Evolutionary conservation across 139 green algal genomes (phyloP).

Genomic region (Coelastrella sp.): DNA sequence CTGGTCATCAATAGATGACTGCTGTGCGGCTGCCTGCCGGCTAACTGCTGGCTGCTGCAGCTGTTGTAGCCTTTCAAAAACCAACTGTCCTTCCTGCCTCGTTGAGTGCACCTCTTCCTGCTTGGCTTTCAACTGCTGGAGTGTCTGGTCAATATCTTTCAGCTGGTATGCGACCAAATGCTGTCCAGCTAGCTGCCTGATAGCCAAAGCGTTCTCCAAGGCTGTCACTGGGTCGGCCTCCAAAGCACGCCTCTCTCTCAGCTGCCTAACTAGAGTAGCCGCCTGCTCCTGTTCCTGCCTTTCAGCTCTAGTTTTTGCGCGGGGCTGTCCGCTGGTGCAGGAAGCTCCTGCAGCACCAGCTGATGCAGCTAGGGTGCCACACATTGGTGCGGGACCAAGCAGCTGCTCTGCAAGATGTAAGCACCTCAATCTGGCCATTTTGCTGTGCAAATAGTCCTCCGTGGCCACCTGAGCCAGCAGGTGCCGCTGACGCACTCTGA

Average conservation of each 20-base stretch:
- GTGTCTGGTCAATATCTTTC: background rate
- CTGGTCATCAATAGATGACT: too few relatives aligned
- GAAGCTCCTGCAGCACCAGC: background rate
- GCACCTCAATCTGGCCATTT: background rate
- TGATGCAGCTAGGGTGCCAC: background rate
- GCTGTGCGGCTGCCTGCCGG: too few relatives aligned
- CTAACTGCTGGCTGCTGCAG: background rate
- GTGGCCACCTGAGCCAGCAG: background rate
- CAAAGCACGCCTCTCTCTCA: background rate
- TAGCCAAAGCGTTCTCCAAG: background rate
- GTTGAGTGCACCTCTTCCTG: background rate
- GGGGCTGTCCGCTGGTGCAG: background rate
- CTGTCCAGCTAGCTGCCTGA: background rate
- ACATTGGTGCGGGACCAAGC: background rate
- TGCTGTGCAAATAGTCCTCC: background rate
- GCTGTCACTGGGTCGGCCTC: background rate
- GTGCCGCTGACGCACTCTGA: too few relatives aligned
- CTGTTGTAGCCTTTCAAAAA: background rate
- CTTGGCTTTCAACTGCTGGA: background rate
- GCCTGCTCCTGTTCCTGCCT: background rate
- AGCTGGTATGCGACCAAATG: background rate
- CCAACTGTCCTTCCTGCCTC: background rate
- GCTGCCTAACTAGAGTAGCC: background rate
- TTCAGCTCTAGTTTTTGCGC: background rate
- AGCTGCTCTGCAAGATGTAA: background rate